These are phyloP conservation scores for Torrubiellomyces zombiae DNA, from an alignment of 2,329 filamentous ascomycete genomes.

Conservation along the genomic window DNA sequence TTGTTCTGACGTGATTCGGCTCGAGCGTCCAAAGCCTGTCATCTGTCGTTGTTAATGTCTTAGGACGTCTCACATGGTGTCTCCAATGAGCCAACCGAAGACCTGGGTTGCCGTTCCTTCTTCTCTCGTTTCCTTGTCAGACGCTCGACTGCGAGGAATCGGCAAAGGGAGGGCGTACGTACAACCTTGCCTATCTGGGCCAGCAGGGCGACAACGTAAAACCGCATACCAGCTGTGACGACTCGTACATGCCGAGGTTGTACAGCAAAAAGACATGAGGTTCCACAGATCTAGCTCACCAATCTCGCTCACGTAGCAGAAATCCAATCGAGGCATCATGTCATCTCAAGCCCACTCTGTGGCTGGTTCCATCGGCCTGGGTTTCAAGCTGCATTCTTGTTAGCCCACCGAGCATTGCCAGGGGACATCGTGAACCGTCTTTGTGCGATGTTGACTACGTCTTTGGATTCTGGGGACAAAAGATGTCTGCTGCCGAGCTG, in stretches of 20 bases:
- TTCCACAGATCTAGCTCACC: conserved; percentile 21
- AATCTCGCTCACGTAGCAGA: conserved; percentile 12
- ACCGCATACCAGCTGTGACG: background rate
- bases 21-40: no score
- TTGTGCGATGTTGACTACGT: conserved; percentile 1
- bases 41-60: conserved; percentile 7
- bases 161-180: background rate
- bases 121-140: conserved; percentile 5
- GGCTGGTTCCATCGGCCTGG: conserved; percentile 3
- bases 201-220: background rate
- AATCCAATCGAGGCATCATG: conserved; percentile 3
- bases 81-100: conserved; percentile 6
- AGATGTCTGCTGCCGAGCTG: conserved; percentile 2
- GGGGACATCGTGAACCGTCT: conserved; percentile 1
- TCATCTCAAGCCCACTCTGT: conserved; percentile 2
- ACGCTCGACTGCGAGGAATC: conserved; percentile 1
- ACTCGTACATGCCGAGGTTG: conserved; percentile 6
- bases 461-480: conserved; percentile 1
- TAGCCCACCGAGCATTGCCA: conserved; percentile 2
- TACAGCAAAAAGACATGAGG: conserved; percentile 21
- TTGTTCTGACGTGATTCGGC: no score
- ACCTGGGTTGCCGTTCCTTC: conserved; percentile 3
- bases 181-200: background rate
- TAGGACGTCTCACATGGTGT: conserved; percentile 10
- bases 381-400: conserved; percentile 3